Evolutionary conservation across 306 rosid species (phyloP), one percentile per base, ranked within the genome.

Genomic region (Cajanus cajan): DNA sequence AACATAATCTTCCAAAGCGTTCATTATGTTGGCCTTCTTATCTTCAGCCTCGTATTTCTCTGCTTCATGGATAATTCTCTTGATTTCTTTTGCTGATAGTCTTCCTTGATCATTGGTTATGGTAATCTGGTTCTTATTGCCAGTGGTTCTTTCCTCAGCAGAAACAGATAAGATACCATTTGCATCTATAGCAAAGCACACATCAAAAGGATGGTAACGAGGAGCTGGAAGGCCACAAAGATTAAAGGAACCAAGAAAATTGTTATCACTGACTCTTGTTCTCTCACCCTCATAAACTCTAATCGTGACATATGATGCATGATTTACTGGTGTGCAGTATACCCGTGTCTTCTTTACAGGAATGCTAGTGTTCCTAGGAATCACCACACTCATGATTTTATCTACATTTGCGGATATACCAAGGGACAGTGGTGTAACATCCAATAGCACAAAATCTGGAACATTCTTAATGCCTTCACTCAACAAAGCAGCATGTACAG

Each of bases 321-420:
- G 19, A 80, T 88, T 89, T 0, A 57, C 2, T 44, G 12, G 47
- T 10, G 88, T 87, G 0, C 55, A 10, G 67, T 66, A 87, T 5
- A 18, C 65, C 9, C 72, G 69, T 18, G 70, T 84, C 21, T 76
- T 85, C 79, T 76, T 87, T 11, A 84, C 78, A 40, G 90, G 90
- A 66, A 87, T 85, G 1, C 85, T 73, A 8, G 87, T 85, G n/a
- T 87, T 87, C 47, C 87, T 82, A 3, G 90, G 90, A 61, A 85
- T 85, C 25, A 85, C 54, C 2, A 85, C 85, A 9, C 84, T 77
- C 90, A 87, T 84, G n/a, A 84, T 66, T 37, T 86, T 89, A 0
- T 74, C 82, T 7, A 68, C 67, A 2, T 14, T 22, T 59, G 0
- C 79, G 6, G 39, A 36, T 36, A 36, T 36, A 36, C 89, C 91